phyloP scores from a whole-genome alignment of 2,329 filamentous ascomycete genomes.

The Penicillium sp. region DNA sequence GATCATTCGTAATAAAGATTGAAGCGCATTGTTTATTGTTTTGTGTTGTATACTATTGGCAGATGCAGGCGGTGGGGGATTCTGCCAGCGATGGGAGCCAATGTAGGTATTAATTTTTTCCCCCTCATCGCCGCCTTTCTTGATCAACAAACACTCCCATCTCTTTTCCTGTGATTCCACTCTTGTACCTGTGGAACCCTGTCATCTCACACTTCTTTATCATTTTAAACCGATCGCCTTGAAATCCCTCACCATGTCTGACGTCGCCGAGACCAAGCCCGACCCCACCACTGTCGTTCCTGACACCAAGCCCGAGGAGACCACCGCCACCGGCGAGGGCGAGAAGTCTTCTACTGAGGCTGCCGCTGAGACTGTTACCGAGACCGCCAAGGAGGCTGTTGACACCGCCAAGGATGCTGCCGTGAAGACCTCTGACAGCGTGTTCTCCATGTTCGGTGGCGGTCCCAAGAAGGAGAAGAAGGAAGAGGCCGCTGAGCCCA shows the following conservation, averaged over 20 bases:
- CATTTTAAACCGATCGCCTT: slow-evolving; percentile 10
- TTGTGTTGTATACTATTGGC: neutral
- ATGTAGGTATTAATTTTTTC: slow-evolving; percentile 29
- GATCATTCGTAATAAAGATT: neutral
- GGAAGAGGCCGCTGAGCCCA: slow-evolving; percentile 72
- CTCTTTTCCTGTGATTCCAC: slow-evolving; percentile 13
- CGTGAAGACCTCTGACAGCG: slow-evolving; percentile 53
- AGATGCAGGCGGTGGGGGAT: slow-evolving; percentile 22
- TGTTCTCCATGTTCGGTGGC: slow-evolving; percentile 99
- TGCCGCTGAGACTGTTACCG: slow-evolving; percentile 38
- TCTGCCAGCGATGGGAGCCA: slow-evolving; percentile 25
- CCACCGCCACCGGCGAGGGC: slow-evolving; percentile 35
- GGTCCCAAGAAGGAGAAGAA: slow-evolving; percentile 97
- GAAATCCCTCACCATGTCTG: slow-evolving; percentile 40
- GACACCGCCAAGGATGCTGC: slow-evolving; percentile 42
- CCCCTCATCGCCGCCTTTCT: slow-evolving; percentile 25
- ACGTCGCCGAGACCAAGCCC: slow-evolving; percentile 45
- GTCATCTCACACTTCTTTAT: slow-evolving; percentile 1
- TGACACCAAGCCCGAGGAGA: slow-evolving; percentile 37
- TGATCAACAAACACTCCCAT: slow-evolving; percentile 25
- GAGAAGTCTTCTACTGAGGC: slow-evolving; percentile 34
- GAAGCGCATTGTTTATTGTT: neutral
- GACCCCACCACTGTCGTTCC: slow-evolving; percentile 45
- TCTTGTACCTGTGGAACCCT: slow-evolving; percentile 7
- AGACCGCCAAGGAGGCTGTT: slow-evolving; percentile 41